These are phyloP conservation scores for Tothia fuscella DNA, from an alignment of 2,329 filamentous ascomycete species.

Conservation along the genomic window DNA sequence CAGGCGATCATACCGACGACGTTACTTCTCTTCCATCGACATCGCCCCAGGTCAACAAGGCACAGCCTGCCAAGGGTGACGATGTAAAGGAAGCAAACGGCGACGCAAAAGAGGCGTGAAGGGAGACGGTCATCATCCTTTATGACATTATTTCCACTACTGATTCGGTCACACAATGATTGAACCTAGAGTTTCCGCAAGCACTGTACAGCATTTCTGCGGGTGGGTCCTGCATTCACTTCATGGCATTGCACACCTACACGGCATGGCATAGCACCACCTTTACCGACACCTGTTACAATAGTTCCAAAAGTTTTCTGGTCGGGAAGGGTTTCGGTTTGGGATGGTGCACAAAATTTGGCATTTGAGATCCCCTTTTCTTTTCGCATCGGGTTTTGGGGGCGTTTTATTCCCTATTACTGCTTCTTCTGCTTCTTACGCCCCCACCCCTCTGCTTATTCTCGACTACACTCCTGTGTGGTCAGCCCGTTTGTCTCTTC, in stretches of 20 bases:
- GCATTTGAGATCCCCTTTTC: too few species aligned
- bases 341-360: too few species aligned
- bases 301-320: conserved; percentile 6
- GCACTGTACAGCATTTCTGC: conserved; percentile 4
- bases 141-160: background rate
- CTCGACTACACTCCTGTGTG: too few species aligned
- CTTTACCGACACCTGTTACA: too few species aligned
- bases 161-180: background rate
- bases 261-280: too few species aligned
- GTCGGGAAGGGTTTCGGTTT: too few species aligned
- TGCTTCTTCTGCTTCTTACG: too few species aligned
- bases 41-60: conserved; percentile 54
- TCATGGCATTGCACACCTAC: conserved; percentile 4
- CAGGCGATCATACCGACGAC: conserved; percentile 45
- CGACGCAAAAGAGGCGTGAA: too few species aligned
- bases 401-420: too few species aligned
- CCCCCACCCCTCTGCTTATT: too few species aligned
- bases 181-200: background rate
- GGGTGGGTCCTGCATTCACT: background rate
- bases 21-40: conserved; percentile 56
- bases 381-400: too few species aligned
- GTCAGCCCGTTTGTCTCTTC: too few species aligned
- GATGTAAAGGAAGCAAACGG: conserved; percentile 3
- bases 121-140: background rate
- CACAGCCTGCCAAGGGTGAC: conserved; percentile 13